Conservation (phyloP, 805 yeast species). For the Candida germanica region DNA sequence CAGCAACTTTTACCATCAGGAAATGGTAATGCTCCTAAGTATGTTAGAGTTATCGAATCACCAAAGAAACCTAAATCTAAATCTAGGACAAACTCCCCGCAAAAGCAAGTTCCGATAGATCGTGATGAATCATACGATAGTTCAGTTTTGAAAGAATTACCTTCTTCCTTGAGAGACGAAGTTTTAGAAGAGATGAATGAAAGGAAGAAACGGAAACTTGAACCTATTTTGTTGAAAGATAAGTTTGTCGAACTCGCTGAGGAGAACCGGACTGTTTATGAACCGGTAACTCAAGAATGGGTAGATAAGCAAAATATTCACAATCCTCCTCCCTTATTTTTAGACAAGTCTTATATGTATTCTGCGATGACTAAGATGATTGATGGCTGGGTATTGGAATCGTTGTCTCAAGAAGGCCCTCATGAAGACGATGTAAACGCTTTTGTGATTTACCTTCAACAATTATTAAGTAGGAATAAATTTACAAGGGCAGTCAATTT, state of each 20-base stretch:
- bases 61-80: constrained; percentile 17
- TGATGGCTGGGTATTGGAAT: constrained; percentile 24
- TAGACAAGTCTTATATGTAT: constrained; percentile 10
- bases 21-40: constrained; percentile 25
- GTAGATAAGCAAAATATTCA: constrained; percentile 16
- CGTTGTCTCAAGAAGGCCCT: constrained; percentile 32
- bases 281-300: constrained; percentile 19
- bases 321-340: constrained; percentile 14
- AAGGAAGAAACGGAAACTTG: constrained; percentile 23
- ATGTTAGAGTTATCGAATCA: constrained; percentile 30
- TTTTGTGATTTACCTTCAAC: constrained; percentile 19
- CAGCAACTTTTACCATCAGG: constrained; percentile 39
- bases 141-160: constrained; percentile 35
- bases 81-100: constrained; percentile 12
- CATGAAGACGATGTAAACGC: constrained; percentile 28
- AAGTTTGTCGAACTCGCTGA: constrained; percentile 19
- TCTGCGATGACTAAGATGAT: constrained; percentile 17
- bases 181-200: constrained; percentile 34
- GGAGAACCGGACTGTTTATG: constrained; percentile 13
- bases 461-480: constrained; percentile 16
- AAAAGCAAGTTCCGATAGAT: constrained; percentile 14
- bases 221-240: constrained; percentile 24
- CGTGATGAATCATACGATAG: constrained; percentile 27
- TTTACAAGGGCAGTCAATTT: constrained; percentile 18
- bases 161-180: constrained; percentile 35